Base-by-base conservation (phyloP, 164 flowering plant species). In the Sedum album region DNA sequence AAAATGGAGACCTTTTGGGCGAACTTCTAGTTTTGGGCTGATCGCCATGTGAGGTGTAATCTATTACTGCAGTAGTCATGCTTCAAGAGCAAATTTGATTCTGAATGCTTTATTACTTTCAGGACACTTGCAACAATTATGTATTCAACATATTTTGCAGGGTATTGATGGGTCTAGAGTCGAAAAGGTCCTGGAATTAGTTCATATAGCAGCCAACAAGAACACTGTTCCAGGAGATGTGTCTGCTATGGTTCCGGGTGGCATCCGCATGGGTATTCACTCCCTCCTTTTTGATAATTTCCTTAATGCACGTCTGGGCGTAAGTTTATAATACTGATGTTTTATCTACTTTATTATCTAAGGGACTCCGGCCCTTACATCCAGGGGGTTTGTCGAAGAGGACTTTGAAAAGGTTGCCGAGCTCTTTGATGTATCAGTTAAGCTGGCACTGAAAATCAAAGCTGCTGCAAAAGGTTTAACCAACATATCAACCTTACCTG, bases 221-320 rank as follows among this genome's bases (percentile, higher is more conserved):
- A 95, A 95, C 79, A 95, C 98, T 44, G 99, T 95, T 51, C 85
- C 85, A 51, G 85, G 85, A 39, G 85, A 82, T 79, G 83, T 82
- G 18, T 82, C 85, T 73, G 99, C 99, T 67, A 95, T 95, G 97
- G 97, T 92, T 79, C 99, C 99, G 76, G 99, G 99, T 72, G 99
- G 99, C 81, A 94, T 94, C 76, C 80, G 97, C 60, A 94, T 94
- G 96, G 99, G 99, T 94, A 83, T 41, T n/a, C 20, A 1, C 46
- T 11, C 66, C 68, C 63, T 48, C 57, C 17, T 38, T 13, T 30
- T 6, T 31, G 44, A 31, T 65, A 31, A 31, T n/a, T 65, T 33
- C 4, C 66, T 36, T 30, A 7, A 5, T 11, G 44, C 4, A 35
- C 35, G 33, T 60, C 14, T 55, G 30, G 38, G 17, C 36, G 31